Conservation (phyloP, 345 rosid species). For the Brassica napus region DNA sequence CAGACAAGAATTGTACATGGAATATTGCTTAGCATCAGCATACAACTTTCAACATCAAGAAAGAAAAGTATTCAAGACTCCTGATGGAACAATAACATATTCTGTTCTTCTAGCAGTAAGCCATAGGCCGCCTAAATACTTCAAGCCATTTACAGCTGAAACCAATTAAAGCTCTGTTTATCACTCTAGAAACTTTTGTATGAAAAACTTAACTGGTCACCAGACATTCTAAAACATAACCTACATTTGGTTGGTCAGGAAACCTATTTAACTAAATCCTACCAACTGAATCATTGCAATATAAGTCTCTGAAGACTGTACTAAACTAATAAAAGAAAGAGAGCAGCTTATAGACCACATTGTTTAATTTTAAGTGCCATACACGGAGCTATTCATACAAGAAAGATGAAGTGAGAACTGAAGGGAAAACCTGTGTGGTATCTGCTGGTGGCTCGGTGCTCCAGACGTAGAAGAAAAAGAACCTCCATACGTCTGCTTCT, state of each 20-base stretch:
- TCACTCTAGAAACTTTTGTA: not conserved
- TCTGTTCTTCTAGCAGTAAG: not conserved
- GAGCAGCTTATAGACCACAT: too few relatives aligned
- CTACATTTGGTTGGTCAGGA: not conserved
- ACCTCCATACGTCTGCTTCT: constrained; percentile 51
- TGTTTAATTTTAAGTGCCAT: too few relatives aligned
- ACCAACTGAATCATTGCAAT: not conserved
- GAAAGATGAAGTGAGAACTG: constrained; percentile 11
- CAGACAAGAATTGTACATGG: not conserved
- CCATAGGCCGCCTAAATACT: not conserved
- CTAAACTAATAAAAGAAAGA: too few relatives aligned
- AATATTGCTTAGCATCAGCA: not conserved
- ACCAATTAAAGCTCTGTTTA: not conserved
- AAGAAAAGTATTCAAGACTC: not conserved
- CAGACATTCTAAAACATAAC: not conserved
- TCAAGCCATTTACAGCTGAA: not conserved
- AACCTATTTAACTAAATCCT: not conserved
- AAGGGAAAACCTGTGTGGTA: constrained; percentile 53
- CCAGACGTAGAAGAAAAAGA: constrained; percentile 55
- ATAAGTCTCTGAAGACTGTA: too few relatives aligned
- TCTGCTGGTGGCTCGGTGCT: constrained; percentile 39
- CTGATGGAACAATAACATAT: not conserved
- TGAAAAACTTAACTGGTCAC: not conserved
- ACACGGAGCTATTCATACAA: not conserved
- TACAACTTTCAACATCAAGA: not conserved